Evolutionary conservation across 768 basidiomycete genomes (phyloP), one percentile per base, ranked within the genome.

Genomic region (Psilocybe subaeruginosa): DNA sequence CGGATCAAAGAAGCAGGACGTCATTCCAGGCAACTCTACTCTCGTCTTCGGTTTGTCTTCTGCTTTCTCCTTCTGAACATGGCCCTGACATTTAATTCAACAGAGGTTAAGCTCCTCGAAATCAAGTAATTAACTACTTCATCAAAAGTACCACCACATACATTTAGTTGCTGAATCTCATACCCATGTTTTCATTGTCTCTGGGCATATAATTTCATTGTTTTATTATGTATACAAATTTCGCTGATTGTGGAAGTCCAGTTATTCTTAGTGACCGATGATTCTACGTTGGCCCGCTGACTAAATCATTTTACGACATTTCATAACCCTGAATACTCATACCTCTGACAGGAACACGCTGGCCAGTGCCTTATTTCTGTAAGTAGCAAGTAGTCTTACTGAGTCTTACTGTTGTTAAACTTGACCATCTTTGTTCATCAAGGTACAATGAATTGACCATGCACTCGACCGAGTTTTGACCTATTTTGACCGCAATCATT

Each of bases 21-120:
- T 72, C 8, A 95, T 97, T 58, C 95, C 95, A 54, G 69, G 86
- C 43, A 91, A 91, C 74, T 88, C 95, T 5, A 94, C 91, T 14
- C 81, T 97, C 54, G 80, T 78, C 63, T 97, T 97, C 69, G 95
- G 91, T 92, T 66, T 64, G 88, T 77, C 16, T 49, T 29, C 48
- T 43, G 33, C 37, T 14, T 19, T 60, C 16, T 35, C 16, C 27
- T 9, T 43, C 4, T n/a, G 46, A 33, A 27, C 37, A 45, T 31
- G 45, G 57, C 39, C 43, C 63, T n/a, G 4, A 23, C 39, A 51
- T 58, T 33, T 33, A 49, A 19, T 54, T 58, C 61, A 49, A 54
- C 74, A 91, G 90, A 91, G 79, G 85, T 89, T 70, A 92, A 91
- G 72, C 83, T 91, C 30, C 66, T 90, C 65, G 80, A 80, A 64